Conservation (phyloP, 1,284 basidiomycete species). For the Phylloporus gajari region DNA sequence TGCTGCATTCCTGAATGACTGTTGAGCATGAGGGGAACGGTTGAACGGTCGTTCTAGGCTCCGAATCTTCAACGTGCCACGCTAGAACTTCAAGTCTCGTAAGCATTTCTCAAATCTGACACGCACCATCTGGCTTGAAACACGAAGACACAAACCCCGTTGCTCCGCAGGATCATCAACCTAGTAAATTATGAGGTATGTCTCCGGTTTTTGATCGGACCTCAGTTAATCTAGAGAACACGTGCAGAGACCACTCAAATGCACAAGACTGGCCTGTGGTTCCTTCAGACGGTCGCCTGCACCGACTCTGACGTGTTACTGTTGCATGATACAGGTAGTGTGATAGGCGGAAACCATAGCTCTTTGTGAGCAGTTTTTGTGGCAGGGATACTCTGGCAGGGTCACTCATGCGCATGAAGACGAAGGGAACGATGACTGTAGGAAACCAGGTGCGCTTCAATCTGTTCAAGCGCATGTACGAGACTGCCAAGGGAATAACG, state of each 20-base stretch:
- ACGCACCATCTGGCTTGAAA: no score
- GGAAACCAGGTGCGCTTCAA: constrained; percentile 48
- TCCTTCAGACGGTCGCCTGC: no score
- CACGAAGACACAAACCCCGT: constrained; percentile 28
- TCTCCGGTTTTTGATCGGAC: neutral
- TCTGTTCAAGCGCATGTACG: constrained; percentile 68
- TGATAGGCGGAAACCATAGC: constrained; percentile 62
- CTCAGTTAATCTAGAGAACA: neutral
- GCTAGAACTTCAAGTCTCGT: no score
- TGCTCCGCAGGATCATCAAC: constrained; percentile 58
- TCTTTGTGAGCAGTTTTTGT: constrained; percentile 74
- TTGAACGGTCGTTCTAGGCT: no score
- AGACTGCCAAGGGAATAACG: constrained; percentile 79
- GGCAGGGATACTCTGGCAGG: constrained; percentile 52
- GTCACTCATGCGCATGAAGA: constrained; percentile 46
- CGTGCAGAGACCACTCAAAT: constrained; percentile 68
- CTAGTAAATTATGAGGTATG: constrained; percentile 71
- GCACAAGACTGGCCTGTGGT: constrained; percentile 71
- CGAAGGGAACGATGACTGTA: neutral
- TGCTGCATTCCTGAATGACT: no score
- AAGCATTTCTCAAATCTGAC: no score
- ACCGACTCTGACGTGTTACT: constrained; percentile 67
- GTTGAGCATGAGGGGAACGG: no score
- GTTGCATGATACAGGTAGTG: constrained; percentile 69
- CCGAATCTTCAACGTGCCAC: no score